These are phyloP conservation scores for Silene coronaria DNA, from an alignment of 179 eudicot genomes.

Conservation along the genomic window DNA sequence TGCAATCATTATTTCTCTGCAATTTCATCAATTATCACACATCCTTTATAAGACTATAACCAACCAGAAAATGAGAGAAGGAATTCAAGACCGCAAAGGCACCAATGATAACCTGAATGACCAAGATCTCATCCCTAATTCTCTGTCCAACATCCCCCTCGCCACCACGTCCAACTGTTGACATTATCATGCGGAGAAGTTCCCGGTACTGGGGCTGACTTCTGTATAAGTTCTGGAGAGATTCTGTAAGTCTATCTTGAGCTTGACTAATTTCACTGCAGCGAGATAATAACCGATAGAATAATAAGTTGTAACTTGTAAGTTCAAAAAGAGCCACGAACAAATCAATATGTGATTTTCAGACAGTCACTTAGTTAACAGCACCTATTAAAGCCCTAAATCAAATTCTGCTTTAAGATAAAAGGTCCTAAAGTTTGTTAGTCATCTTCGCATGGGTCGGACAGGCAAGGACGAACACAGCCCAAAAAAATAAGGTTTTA, in stretches of 20 bases:
- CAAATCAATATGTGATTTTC: neutral
- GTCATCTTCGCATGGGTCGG: neutral
- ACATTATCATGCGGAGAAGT: slow-evolving; percentile 80
- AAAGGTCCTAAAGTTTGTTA: neutral
- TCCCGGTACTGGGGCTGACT: slow-evolving; percentile 70
- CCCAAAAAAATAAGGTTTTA: neutral
- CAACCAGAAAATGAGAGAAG: slow-evolving; percentile 5
- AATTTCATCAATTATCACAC: slow-evolving; percentile 8
- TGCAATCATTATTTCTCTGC: slow-evolving; percentile 89
- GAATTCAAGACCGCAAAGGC: neutral
- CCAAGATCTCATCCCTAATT: slow-evolving; percentile 95
- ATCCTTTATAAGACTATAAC: neutral
- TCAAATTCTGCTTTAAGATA: neutral
- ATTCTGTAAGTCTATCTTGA: slow-evolving; percentile 91
- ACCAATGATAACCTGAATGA: slow-evolving; percentile 60
- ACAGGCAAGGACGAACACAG: neutral
- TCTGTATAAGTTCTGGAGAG: slow-evolving; percentile 64
- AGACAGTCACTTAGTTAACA: neutral
- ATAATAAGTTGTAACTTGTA: neutral
- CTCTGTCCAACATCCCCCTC: slow-evolving; percentile 99
- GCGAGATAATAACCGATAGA: neutral
- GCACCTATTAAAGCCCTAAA: neutral
- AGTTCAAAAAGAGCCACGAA: neutral
- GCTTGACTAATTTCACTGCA: slow-evolving; percentile 97
- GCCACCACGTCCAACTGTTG: slow-evolving; percentile 98